Percentiles rank a stretch among this genome's conserved stretches.
phyloP scores from a whole-genome alignment of 768 basidiomycete species.

The Amanita rubescens region DNA sequence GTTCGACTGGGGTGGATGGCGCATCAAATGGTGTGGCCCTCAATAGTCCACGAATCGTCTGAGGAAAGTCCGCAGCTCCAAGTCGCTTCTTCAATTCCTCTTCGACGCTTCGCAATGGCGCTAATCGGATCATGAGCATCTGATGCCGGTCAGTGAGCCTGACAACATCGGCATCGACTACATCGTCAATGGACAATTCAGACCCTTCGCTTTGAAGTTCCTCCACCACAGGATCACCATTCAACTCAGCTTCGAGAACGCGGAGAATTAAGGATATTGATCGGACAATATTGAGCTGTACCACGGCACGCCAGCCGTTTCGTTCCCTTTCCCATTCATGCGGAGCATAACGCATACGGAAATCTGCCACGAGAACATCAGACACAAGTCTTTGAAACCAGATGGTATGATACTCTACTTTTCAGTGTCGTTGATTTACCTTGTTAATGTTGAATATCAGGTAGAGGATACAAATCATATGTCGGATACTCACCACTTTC shows the following conservation, averaged over 20 bases:
- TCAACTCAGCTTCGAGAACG: slow-evolving; percentile 49
- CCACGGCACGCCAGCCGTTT: slow-evolving; percentile 66
- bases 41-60: slow-evolving; percentile 24
- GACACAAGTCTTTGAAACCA: slow-evolving; percentile 2
- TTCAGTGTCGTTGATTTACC: slow-evolving; percentile 68
- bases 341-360: slow-evolving; percentile 60
- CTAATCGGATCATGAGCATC: slow-evolving; percentile 50
- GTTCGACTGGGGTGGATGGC: slow-evolving; percentile 16
- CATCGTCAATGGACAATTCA: slow-evolving; percentile 20
- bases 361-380: slow-evolving; percentile 36
- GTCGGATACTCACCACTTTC: slow-evolving; percentile 46
- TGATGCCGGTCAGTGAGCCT: slow-evolving; percentile 47
- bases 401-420: slow-evolving; percentile 30
- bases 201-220: neutral
- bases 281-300: slow-evolving; percentile 75
- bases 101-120: slow-evolving; percentile 56
- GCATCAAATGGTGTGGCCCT: slow-evolving; percentile 42
- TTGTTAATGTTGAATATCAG: slow-evolving; percentile 16
- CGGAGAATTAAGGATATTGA: slow-evolving; percentile 61
- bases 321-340: slow-evolving; percentile 63
- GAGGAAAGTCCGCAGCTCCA: slow-evolving; percentile 37
- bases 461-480: neutral
- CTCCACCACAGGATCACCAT: slow-evolving; percentile 20
- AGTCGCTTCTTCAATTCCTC: slow-evolving; percentile 54
- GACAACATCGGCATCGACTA: slow-evolving; percentile 27